phyloP scores from a whole-genome alignment of 352 stramenopile genomes.

The Thalassiosira mediterranea region DNA sequence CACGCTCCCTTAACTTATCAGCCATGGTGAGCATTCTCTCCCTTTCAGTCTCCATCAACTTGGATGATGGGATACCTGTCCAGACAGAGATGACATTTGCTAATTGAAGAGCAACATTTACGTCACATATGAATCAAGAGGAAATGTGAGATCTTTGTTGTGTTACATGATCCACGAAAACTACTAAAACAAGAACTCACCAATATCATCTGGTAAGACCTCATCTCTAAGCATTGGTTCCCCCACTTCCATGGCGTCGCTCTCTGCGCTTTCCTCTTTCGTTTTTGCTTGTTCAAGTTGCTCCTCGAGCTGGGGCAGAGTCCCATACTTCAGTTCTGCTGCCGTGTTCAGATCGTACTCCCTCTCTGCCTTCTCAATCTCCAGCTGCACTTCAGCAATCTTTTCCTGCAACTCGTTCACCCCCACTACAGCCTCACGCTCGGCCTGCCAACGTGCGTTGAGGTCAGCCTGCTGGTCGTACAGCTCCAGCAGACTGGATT shows the following conservation, averaged over 20 bases:
- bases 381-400: constrained; percentile 89
- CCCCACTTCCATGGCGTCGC: constrained; percentile 21
- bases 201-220: constrained; percentile 91
- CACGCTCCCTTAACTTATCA: constrained; percentile 89
- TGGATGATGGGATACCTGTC: constrained; percentile 94
- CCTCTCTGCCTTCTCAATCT: constrained; percentile 93
- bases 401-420: constrained; percentile 90
- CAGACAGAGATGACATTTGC: constrained; percentile 87
- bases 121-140: no score
- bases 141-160: no score
- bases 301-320: constrained; percentile 91
- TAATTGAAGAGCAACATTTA: no score
- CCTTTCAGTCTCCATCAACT: constrained; percentile 93
- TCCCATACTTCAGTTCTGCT: constrained; percentile 95
- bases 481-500: constrained; percentile 66
- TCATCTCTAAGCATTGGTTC: constrained; percentile 86
- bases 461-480: constrained; percentile 87
- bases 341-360: constrained; percentile 94
- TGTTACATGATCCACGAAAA: no score
- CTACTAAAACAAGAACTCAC: no score
- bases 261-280: constrained; percentile 6
- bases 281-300: constrained; percentile 42
- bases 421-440: constrained; percentile 86
- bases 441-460: constrained; percentile 85
- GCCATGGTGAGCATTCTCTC: constrained; percentile 93